phyloP scores from a whole-genome alignment of 139 green algal genomes.

The Tetradesmus lagerheimii region DNA sequence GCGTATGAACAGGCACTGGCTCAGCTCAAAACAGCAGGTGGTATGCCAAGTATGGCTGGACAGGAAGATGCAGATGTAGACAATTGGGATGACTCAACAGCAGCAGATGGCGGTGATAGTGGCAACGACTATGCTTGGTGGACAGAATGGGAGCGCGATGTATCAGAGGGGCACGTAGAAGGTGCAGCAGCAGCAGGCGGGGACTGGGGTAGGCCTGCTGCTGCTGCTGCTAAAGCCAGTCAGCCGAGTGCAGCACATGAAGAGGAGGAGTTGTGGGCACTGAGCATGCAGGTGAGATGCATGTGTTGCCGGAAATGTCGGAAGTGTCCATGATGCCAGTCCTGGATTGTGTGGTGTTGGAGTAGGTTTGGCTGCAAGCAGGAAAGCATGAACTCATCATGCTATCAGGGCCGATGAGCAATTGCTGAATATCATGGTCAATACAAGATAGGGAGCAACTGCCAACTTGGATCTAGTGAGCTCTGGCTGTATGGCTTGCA shows the following conservation, averaged over 20 bases:
- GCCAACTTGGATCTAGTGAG: too few relatives aligned
- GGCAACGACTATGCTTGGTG: slow-evolving; percentile 22
- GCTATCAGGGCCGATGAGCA: too few relatives aligned
- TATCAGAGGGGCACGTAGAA: not conserved
- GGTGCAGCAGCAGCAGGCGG: slow-evolving; percentile 1
- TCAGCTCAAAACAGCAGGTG: not conserved
- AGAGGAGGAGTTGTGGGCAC: not conserved
- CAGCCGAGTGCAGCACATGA: not conserved
- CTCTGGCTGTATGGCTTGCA: too few relatives aligned
- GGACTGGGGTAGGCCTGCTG: not conserved
- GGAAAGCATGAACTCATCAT: too few relatives aligned
- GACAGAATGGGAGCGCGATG: slow-evolving; percentile 30
- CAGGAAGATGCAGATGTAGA: not conserved
- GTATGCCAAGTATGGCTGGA: not conserved
- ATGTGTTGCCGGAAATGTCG: too few relatives aligned
- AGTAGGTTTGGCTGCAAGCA: too few relatives aligned
- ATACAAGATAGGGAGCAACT: too few relatives aligned
- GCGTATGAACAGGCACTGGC: slow-evolving; percentile 37
- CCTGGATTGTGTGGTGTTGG: not conserved
- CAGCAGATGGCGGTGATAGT: not conserved
- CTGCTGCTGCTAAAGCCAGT: not conserved
- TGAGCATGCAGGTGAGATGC: slow-evolving; percentile 40
- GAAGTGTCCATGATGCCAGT: too few relatives aligned
- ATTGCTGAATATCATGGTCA: too few relatives aligned
- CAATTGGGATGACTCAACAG: not conserved